A percentile compares a stretch with the other conserved stretches of the same genome.
Conservation (phyloP, 2,329 filamentous ascomycete genomes). For the Monilinia vaccinii-corymbosi region DNA sequence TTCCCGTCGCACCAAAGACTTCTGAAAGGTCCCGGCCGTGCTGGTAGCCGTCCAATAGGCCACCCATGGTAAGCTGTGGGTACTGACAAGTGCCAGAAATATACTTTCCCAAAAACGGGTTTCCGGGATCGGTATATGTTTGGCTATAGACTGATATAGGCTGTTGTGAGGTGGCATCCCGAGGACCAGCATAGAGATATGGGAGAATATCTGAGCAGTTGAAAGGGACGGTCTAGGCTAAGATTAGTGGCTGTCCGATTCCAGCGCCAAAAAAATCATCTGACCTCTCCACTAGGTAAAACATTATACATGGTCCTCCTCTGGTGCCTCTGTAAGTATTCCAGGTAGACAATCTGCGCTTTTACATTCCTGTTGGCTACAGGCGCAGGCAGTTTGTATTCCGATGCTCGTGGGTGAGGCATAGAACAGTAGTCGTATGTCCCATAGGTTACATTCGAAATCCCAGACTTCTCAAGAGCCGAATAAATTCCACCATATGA, state of each 20-base stretch:
- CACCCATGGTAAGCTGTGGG: slow-evolving; percentile 33
- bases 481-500: slow-evolving; percentile 32
- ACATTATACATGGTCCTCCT: slow-evolving; percentile 33
- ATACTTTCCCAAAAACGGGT: slow-evolving; percentile 28
- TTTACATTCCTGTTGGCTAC: slow-evolving; percentile 25
- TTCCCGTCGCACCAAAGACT: slow-evolving; percentile 26
- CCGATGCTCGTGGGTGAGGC: slow-evolving; percentile 31
- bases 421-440: slow-evolving; percentile 33
- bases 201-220: slow-evolving; percentile 32
- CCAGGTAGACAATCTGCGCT: slow-evolving; percentile 31
- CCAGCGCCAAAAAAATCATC: background rate
- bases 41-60: slow-evolving; percentile 31
- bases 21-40: slow-evolving; percentile 31
- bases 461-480: slow-evolving; percentile 21
- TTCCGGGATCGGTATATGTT: slow-evolving; percentile 30
- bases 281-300: slow-evolving; percentile 32
- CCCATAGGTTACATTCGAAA: slow-evolving; percentile 21
- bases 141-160: slow-evolving; percentile 31
- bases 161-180: slow-evolving; percentile 11
- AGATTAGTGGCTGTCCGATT: background rate
- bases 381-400: slow-evolving; percentile 28
- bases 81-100: slow-evolving; percentile 33
- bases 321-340: slow-evolving; percentile 34
- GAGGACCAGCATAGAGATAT: slow-evolving; percentile 30
- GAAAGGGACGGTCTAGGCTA: slow-evolving; percentile 30